A percentile compares a stretch with the other conserved stretches of the same genome.
Evolutionary conservation across 495 filamentous ascomycete genomes (phyloP).

Genomic region (Penicillium roqueforti): DNA sequence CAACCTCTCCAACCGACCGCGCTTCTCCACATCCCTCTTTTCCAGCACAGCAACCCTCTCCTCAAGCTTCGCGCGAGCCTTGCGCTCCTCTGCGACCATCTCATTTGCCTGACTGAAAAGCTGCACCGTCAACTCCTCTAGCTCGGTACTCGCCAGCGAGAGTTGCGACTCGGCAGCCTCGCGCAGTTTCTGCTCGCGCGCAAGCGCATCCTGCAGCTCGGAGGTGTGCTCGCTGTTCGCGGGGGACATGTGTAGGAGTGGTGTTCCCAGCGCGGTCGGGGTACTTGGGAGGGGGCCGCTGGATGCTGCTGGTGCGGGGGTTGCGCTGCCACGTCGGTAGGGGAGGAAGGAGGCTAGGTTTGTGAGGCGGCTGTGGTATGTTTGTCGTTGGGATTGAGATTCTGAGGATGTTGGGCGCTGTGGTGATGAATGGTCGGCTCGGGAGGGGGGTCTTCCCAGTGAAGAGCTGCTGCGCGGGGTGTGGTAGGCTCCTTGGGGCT

Average conservation of each 20-base stretch:
- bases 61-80: conserved; percentile 73
- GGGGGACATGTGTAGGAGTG: conserved; percentile 17
- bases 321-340: conserved; percentile 49
- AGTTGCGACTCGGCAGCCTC: conserved; percentile 70
- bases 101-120: conserved; percentile 94
- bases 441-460: conserved; percentile 31
- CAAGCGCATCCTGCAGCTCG: conserved; percentile 66
- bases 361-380: conserved; percentile 39
- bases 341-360: conserved; percentile 66
- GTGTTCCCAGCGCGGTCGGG: conserved; percentile 20
- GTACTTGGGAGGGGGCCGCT: conserved; percentile 28
- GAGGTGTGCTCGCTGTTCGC: conserved; percentile 36
- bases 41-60: conserved; percentile 68
- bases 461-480: conserved; percentile 30
- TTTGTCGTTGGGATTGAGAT: conserved; percentile 38
- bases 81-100: conserved; percentile 90
- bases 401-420: conserved; percentile 27
- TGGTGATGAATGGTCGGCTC: conserved; percentile 25
- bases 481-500: conserved; percentile 30
- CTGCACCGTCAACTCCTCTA: conserved; percentile 83
- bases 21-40: conserved; percentile 65
- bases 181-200: conserved; percentile 66
- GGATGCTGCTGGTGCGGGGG: conserved; percentile 36
- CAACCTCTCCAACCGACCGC: conserved; percentile 63
- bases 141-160: conserved; percentile 65